A percentile compares a stretch with the other conserved stretches of the same genome.
Conservation (phyloP, 1,284 basidiomycete species). For the Trametes sp. region DNA sequence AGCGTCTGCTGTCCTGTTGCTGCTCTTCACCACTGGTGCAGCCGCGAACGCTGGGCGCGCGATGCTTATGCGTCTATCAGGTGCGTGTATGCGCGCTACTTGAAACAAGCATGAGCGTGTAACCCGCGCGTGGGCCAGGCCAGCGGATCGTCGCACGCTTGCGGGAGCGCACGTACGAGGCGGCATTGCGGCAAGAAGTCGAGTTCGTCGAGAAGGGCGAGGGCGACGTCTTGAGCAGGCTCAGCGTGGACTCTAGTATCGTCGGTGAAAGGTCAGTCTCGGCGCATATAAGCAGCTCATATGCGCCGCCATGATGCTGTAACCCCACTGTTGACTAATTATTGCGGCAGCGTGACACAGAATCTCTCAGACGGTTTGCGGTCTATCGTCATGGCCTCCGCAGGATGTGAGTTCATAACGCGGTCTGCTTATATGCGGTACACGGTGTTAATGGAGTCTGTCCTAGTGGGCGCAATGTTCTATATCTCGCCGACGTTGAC, state of each 20-base stretch:
- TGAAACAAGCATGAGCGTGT: neutral
- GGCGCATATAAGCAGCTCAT: neutral
- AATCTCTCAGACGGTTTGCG: conserved; percentile 93
- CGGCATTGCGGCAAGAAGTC: conserved; percentile 88
- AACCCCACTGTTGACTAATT: conserved; percentile 13
- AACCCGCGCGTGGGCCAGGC: conserved; percentile 51
- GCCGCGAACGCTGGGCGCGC: conserved; percentile 88
- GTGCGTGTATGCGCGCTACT: conserved; percentile 44
- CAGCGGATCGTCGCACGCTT: conserved; percentile 93
- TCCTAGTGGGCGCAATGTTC: conserved; percentile 93
- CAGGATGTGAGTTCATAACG: conserved; percentile 72
- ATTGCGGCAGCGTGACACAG: conserved; percentile 75
- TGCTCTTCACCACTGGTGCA: conserved; percentile 89
- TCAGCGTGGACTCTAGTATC: conserved; percentile 93
- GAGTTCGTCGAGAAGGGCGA: conserved; percentile 94
- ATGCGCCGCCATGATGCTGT: neutral
- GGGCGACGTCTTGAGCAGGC: conserved; percentile 92
- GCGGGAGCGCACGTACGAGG: conserved; percentile 83
- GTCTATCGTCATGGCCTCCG: conserved; percentile 87
- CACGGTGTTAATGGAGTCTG: neutral
- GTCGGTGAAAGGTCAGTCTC: conserved; percentile 87
- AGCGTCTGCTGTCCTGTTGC: conserved; percentile 79
- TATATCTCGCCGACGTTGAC: conserved; percentile 93
- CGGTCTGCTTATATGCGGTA: neutral
- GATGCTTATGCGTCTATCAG: conserved; percentile 88